Evolutionary conservation across 768 basidiomycete species (phyloP).

Genomic region (Lyophyllum atratum): DNA sequence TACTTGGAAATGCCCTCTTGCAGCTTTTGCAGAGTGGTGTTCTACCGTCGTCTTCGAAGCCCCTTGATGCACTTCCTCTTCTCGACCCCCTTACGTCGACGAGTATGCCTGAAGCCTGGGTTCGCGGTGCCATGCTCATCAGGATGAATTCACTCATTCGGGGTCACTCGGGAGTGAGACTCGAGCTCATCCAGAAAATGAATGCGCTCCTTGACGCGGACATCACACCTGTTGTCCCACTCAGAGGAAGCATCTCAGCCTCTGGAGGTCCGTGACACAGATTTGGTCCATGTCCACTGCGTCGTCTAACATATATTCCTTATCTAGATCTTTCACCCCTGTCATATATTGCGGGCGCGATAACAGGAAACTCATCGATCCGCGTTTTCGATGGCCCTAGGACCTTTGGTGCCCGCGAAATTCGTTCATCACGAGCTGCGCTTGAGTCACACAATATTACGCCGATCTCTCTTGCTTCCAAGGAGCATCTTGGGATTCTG

Average conservation of each 20-base stretch:
- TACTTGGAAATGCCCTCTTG: constrained; percentile 80
- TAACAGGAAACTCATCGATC: constrained; percentile 81
- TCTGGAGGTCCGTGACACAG: constrained; percentile 60
- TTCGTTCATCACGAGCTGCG: constrained; percentile 58
- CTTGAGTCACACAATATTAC: constrained; percentile 59
- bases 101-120: constrained; percentile 87
- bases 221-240: constrained; percentile 78
- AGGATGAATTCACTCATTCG: constrained; percentile 89
- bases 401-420: constrained; percentile 48
- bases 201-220: constrained; percentile 67
- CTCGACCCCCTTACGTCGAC: constrained; percentile 66
- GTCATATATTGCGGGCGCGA: constrained; percentile 79
- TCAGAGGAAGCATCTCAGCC: constrained; percentile 83
- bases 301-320: not conserved
- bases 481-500: constrained; percentile 79
- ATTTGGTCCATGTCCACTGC: constrained; percentile 8
- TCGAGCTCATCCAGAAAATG: constrained; percentile 82
- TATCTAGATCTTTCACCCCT: constrained; percentile 70
- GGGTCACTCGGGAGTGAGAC: constrained; percentile 85
- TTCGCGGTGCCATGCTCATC: constrained; percentile 83
- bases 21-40: constrained; percentile 84
- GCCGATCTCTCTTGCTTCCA: constrained; percentile 68
- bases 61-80: constrained; percentile 62
- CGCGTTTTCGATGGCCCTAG: constrained; percentile 63
- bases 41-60: constrained; percentile 54